phyloP scores from a whole-genome alignment of 2,329 filamentous ascomycete species.

The Ophiosphaerella herpotricha region DNA sequence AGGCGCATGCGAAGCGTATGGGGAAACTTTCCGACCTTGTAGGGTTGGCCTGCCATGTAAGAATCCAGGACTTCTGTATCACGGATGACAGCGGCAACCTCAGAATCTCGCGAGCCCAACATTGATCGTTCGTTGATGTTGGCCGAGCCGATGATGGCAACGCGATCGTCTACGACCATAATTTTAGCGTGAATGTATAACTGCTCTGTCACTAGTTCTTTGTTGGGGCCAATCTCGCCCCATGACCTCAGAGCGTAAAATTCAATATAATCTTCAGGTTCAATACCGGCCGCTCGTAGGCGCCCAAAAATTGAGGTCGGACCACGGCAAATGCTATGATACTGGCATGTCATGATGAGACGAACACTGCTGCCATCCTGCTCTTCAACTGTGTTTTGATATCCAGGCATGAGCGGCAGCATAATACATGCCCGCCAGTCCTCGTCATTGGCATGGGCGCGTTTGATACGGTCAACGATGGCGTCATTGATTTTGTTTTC shows the following conservation, averaged over 20 bases:
- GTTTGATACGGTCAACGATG: slow-evolving; percentile 86
- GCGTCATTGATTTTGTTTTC: slow-evolving; percentile 94
- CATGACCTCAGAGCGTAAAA: slow-evolving; percentile 93
- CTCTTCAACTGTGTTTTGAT: slow-evolving; percentile 93
- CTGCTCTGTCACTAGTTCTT: slow-evolving; percentile 88
- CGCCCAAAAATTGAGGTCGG: slow-evolving; percentile 90
- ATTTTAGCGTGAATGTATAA: slow-evolving; percentile 98
- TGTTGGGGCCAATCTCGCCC: slow-evolving; percentile 84
- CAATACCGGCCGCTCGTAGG: slow-evolving; percentile 76
- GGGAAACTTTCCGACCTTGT: slow-evolving; percentile 87
- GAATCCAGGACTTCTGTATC: slow-evolving; percentile 93
- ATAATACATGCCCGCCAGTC: slow-evolving; percentile 89
- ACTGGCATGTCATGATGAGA: slow-evolving; percentile 96
- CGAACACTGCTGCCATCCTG: slow-evolving; percentile 94
- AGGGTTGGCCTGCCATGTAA: slow-evolving; percentile 86
- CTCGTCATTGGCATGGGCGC: slow-evolving; percentile 81
- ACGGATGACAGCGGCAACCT: slow-evolving; percentile 85
- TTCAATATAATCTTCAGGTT: slow-evolving; percentile 92
- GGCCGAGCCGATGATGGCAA: slow-evolving; percentile 92
- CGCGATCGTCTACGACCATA: slow-evolving; percentile 92
- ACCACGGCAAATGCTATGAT: slow-evolving; percentile 91
- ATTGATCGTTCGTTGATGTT: slow-evolving; percentile 99
- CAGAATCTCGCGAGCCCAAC: slow-evolving; percentile 88
- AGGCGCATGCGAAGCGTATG: slow-evolving; percentile 90
- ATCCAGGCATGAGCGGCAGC: slow-evolving; percentile 96